phyloP scores from a whole-genome alignment of 176 grass and related monocot species.

The Echinochloa phyllopogon region DNA sequence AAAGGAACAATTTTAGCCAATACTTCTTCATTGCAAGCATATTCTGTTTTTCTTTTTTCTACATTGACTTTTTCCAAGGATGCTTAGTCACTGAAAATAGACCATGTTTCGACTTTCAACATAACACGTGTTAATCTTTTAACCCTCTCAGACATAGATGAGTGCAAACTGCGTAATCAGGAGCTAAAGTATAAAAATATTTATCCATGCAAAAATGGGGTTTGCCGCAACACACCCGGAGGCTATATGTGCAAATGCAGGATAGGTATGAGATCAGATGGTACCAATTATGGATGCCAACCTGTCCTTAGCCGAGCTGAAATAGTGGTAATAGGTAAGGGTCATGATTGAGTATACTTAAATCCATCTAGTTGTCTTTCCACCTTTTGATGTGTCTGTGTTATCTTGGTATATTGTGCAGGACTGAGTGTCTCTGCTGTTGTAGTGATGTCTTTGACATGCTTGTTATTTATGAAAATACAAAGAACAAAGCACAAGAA shows the following conservation, averaged over 20 bases:
- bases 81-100: neutral
- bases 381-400: neutral
- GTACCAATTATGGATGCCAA: neutral
- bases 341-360: neutral
- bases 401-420: neutral
- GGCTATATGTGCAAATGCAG: slow-evolving; percentile 33
- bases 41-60: neutral
- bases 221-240: slow-evolving; percentile 42
- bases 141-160: slow-evolving; percentile 33
- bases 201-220: slow-evolving; percentile 47
- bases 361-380: neutral
- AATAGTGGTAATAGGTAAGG: neutral
- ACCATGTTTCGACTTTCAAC: neutral
- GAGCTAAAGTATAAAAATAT: slow-evolving; percentile 13
- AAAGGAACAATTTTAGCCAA: neutral
- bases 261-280: neutral
- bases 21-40: neutral
- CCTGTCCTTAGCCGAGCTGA: neutral
- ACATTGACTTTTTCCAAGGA: neutral
- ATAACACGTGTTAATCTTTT: too few relatives aligned
- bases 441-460: neutral
- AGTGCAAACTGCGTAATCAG: slow-evolving; percentile 35
- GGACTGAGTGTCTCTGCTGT: neutral
- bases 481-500: neutral
- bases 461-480: neutral